Base-by-base conservation (phyloP, 1,139 yeast genomes). In the Sugiyamaella castrensis region DNA sequence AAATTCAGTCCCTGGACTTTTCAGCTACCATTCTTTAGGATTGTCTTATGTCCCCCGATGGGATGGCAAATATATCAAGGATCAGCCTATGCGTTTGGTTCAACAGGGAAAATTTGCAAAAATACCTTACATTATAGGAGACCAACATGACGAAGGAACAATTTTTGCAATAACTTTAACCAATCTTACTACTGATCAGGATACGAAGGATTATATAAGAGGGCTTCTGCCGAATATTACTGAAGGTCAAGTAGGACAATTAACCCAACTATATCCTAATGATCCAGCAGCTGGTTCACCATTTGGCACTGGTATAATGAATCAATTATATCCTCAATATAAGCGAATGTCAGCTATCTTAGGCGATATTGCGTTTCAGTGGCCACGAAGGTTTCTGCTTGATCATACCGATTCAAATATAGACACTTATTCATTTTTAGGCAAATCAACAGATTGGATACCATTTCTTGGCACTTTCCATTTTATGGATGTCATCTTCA, bases 41-140 rank as follows among this genome's bases (percentile, higher is more conserved):
- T 43, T 57, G 33, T 50, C 56, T 1, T 58, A 45, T 34, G 29
- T 49, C 53, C 58, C 60, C 9, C 53, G 59, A 9, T 52, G 51
- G 8, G 62, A 58, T 41, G 62, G 61, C 7, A 48, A 51, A 10
- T 31, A 46, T 11, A 24, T 58, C 13, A 13, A 52, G 10, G 45
- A 51, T 27, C 40, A 16, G 24, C 34, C 54, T 4, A 43, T 30
- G 24, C 41, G 49, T 9, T 40, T 56, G 16, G 41, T 53, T 11
- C 24, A 27, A 5, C 28, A 40, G 6, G 57, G 57, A 16, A 45
- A 50, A 37, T 42, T 48, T 38, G 55, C 61, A 16, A 32, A 49
- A 10, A 53, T 59, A 7, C 62, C 62, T 9, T n/a, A n/a, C n/a
- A n/a, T n/a, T n/a, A n/a, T n/a, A n/a, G 63, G 63, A 7, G 50